These are phyloP conservation scores for Calonectria crousiana DNA, from an alignment of 2,329 filamentous ascomycete species.

Conservation along the genomic window DNA sequence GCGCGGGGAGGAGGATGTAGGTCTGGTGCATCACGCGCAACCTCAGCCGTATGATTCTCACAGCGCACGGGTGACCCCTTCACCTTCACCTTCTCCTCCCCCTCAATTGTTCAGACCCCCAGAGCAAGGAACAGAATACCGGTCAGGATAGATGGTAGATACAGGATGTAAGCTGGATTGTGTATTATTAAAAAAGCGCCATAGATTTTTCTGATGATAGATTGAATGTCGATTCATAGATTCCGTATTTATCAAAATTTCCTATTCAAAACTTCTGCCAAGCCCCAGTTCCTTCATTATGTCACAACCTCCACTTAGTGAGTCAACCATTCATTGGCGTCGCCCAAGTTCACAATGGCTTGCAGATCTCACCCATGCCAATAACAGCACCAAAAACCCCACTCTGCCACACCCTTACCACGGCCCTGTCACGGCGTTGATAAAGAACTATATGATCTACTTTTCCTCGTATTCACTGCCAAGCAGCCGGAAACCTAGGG, in stretches of 20 bases:
- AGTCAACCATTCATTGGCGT: no score
- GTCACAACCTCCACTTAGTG: not conserved
- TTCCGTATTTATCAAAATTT: no score
- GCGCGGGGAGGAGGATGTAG: constrained; percentile 1
- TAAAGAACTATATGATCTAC: not conserved
- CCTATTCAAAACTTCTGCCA: not conserved
- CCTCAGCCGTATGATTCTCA: constrained; percentile 3
- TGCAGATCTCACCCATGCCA: not conserved
- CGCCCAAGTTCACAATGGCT: not conserved
- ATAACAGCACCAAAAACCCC: not conserved
- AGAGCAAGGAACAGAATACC: not conserved
- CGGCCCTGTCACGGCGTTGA: not conserved
- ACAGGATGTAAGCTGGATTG: not conserved
- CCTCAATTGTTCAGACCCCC: not conserved
- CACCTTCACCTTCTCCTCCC: not conserved
- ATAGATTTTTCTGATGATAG: not conserved
- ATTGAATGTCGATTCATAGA: no score
- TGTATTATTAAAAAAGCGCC: not conserved
- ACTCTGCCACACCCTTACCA: not conserved
- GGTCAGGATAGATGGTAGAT: not conserved
- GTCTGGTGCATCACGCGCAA: not conserved
- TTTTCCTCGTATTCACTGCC: not conserved
- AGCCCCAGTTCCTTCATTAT: not conserved
- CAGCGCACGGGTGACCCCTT: not conserved
- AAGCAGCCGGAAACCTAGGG: not conserved